Conservation (phyloP, 164 flowering plant species). For the Aristolochia californica region DNA sequence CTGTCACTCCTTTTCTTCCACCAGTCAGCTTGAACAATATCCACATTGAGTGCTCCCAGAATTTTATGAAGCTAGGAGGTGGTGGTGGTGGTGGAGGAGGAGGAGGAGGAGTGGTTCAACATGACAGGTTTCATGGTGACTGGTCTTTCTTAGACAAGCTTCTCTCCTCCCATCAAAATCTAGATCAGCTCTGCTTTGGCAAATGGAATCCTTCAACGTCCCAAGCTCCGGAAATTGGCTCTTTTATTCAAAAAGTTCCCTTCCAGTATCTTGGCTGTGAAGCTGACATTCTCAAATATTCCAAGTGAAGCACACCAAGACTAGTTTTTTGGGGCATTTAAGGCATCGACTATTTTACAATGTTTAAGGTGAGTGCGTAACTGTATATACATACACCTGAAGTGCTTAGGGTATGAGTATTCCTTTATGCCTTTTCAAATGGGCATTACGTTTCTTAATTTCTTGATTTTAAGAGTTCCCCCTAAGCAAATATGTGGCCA, state of each 20-base stretch:
- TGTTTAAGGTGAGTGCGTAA: conserved; percentile 2
- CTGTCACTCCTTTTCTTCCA: conserved; percentile 14
- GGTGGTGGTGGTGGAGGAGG: conserved; percentile 17
- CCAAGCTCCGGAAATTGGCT: conserved; percentile 13
- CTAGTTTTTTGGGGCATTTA: background rate
- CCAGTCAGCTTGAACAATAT: conserved; percentile 21
- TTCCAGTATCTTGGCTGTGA: conserved; percentile 39
- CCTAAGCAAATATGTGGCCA: no score
- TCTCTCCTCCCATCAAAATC: conserved; percentile 39
- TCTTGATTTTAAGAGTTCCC: no score
- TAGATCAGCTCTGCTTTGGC: conserved; percentile 21
- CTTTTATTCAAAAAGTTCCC: conserved; percentile 30
- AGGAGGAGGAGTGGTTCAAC: conserved; percentile 12
- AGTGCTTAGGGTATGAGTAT: no score
- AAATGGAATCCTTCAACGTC: conserved; percentile 15
- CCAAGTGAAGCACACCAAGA: conserved; percentile 30
- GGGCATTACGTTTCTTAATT: no score
- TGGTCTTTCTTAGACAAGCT: conserved; percentile 79
- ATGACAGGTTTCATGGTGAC: conserved; percentile 30
- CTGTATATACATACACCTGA: conserved; percentile 2
- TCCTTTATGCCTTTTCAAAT: no score
- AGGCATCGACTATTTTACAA: background rate
- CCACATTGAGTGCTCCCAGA: conserved; percentile 41
- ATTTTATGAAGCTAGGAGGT: conserved; percentile 24
- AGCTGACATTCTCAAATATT: conserved; percentile 28